Conservation (phyloP, 768 basidiomycete species). For the Psilocybe cyanescens region DNA sequence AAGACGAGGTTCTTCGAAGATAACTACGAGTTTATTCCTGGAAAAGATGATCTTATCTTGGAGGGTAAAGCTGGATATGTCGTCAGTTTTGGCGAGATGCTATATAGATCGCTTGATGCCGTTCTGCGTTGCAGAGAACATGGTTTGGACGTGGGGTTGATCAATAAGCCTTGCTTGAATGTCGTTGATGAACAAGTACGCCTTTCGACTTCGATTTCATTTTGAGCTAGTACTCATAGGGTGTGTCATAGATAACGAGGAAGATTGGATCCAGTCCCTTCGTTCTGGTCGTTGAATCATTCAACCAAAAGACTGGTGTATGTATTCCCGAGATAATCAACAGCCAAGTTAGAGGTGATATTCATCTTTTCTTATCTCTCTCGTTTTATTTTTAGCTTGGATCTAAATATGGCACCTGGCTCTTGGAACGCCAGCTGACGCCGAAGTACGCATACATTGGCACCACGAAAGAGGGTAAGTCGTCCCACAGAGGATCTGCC, state of each 20-base stretch:
- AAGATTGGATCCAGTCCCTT: conserved; percentile 78
- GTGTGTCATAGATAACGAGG: conserved; percentile 49
- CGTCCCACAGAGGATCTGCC: conserved; percentile 1
- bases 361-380: background rate
- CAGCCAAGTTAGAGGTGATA: too few relatives aligned
- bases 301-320: conserved; percentile 89
- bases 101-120: conserved; percentile 84
- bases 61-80: conserved; percentile 84
- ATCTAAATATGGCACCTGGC: conserved; percentile 85
- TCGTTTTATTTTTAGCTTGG: conserved; percentile 52
- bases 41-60: conserved; percentile 81
- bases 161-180: conserved; percentile 87
- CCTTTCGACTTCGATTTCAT: background rate
- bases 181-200: conserved; percentile 79
- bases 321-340: conserved; percentile 13
- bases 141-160: conserved; percentile 80
- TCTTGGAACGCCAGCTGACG: conserved; percentile 79
- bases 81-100: conserved; percentile 86
- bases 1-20: conserved; percentile 65
- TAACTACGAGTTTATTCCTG: conserved; percentile 79
- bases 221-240: background rate
- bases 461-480: conserved; percentile 68
- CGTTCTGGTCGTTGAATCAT: conserved; percentile 84
- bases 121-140: conserved; percentile 72
- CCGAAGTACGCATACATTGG: conserved; percentile 86